Evolutionary conservation across 257 asterid species (phyloP).

Genomic region (Lycium ferocissimum): DNA sequence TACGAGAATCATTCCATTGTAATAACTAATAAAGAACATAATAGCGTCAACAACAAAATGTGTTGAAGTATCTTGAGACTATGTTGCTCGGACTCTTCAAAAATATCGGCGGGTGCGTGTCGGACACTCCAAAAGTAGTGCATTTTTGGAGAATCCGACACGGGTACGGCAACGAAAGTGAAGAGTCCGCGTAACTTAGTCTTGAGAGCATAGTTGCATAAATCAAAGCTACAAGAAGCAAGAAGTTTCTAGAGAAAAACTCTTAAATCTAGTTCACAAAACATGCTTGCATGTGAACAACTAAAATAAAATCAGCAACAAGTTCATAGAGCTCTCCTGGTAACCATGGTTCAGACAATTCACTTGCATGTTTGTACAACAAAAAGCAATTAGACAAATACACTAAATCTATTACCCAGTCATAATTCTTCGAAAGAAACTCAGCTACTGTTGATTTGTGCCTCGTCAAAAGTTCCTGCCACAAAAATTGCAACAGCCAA

Average conservation of each 20-base stretch:
- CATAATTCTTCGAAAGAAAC: conserved; percentile 38
- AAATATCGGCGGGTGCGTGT: too few relatives aligned
- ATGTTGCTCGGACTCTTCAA: too few relatives aligned
- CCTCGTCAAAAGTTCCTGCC: conserved; percentile 40
- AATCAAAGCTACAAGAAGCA: background rate
- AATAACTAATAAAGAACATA: background rate
- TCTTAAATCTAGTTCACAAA: background rate
- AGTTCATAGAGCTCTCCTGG: conserved; percentile 4
- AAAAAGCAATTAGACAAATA: conserved; percentile 1
- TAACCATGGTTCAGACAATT: conserved; percentile 13
- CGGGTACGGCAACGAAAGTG: too few relatives aligned
- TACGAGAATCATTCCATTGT: conserved; percentile 1
- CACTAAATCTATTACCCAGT: conserved; percentile 34
- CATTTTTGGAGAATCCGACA: too few relatives aligned
- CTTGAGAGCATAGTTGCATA: background rate
- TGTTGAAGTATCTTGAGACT: background rate
- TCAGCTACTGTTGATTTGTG: conserved; percentile 41
- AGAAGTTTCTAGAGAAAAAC: background rate
- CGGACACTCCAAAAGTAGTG: too few relatives aligned
- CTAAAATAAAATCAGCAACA: background rate
- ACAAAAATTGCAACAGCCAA: background rate
- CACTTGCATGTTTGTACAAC: conserved; percentile 1
- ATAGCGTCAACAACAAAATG: background rate
- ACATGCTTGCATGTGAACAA: background rate
- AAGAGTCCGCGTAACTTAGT: too few relatives aligned